Conservation (phyloP, 441 rosid genomes). For the Adansonia rubrostipa region DNA sequence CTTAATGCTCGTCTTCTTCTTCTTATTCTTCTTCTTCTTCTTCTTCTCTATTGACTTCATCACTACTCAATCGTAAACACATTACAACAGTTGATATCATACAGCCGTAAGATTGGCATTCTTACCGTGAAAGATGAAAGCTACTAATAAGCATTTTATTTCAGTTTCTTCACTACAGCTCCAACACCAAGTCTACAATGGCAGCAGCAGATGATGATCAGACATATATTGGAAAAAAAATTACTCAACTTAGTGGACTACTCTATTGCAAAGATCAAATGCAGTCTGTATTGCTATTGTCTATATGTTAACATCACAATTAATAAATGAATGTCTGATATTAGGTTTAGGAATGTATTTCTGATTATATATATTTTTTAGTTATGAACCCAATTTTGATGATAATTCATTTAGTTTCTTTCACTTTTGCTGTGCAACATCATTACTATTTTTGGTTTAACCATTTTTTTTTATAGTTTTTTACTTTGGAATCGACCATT, state of each 20-base stretch:
- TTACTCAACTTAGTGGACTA: neutral
- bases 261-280: neutral
- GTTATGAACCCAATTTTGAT: neutral
- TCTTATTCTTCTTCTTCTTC: neutral
- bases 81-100: conserved; percentile 39
- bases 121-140: conserved; percentile 27
- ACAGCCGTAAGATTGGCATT: conserved; percentile 34
- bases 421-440: neutral
- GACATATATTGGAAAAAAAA: conserved; percentile 24
- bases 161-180: conserved; percentile 59
- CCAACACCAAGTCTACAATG: conserved; percentile 85
- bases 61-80: conserved; percentile 37
- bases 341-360: neutral
- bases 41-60: conserved; percentile 30
- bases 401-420: conserved; percentile 1
- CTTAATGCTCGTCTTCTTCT: conserved; percentile 26
- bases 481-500: neutral
- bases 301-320: neutral
- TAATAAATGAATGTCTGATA: neutral
- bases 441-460: neutral
- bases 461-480: neutral
- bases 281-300: neutral
- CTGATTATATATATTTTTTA: neutral
- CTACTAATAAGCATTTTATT: conserved; percentile 23
- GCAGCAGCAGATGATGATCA: conserved; percentile 34